Conservation (phyloP, 2,329 filamentous ascomycete species). For the Cercospora sp. region DNA sequence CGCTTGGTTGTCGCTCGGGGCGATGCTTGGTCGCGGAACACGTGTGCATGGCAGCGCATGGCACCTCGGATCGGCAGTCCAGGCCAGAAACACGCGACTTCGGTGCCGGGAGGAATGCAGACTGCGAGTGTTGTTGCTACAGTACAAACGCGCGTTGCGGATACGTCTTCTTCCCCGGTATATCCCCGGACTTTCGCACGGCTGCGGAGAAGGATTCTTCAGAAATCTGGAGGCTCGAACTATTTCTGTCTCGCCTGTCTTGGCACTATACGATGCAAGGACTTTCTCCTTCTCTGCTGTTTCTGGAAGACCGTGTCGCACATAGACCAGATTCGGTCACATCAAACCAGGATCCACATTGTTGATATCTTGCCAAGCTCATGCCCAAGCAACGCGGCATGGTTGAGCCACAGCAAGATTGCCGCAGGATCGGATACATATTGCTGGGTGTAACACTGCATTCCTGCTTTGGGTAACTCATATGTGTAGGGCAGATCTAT, state of each 20-base stretch:
- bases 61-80: background rate
- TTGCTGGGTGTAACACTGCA: background rate
- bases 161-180: background rate
- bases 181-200: background rate
- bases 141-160: background rate
- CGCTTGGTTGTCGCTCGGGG: background rate
- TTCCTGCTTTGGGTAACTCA: background rate
- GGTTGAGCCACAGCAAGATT: background rate
- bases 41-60: slow-evolving; percentile 6
- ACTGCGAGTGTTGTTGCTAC: background rate
- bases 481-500: background rate
- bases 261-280: background rate
- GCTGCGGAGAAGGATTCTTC: background rate
- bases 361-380: background rate
- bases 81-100: background rate
- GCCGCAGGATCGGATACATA: background rate
- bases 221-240: background rate
- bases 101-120: background rate
- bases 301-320: background rate
- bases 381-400: background rate
- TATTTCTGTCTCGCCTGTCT: background rate
- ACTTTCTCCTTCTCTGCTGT: background rate
- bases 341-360: background rate
- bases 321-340: background rate
- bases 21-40: background rate